Evolutionary conservation across 1,284 basidiomycete genomes (phyloP).

Genomic region (Bjerkandera adusta): DNA sequence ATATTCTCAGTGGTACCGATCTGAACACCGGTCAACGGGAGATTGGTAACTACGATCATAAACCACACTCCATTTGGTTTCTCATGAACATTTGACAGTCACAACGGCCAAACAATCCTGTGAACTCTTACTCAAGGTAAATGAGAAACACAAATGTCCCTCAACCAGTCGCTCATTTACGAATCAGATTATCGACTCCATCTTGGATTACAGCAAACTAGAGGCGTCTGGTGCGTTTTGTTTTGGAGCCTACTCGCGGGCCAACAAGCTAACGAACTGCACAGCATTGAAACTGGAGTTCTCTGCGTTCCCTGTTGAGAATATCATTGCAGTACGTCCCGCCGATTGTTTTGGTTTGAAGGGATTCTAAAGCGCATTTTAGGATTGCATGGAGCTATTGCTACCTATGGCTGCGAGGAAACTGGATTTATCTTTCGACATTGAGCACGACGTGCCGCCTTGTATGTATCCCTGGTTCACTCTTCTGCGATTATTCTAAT

Average conservation of each 20-base stretch:
- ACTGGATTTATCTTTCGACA: slow-evolving; percentile 68
- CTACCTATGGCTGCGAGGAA: slow-evolving; percentile 71
- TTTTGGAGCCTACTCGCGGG: not conserved
- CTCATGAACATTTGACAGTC: slow-evolving; percentile 37
- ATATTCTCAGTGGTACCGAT: slow-evolving; percentile 65
- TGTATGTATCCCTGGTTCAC: slow-evolving; percentile 37
- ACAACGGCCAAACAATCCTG: slow-evolving; percentile 75
- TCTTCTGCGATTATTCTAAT: not conserved
- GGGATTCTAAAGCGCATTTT: not conserved
- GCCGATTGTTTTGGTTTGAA: too few species aligned
- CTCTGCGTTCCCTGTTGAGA: slow-evolving; percentile 65
- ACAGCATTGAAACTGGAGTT: slow-evolving; percentile 66
- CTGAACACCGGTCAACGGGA: slow-evolving; percentile 64
- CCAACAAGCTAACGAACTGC: not conserved
- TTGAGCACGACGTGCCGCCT: slow-evolving; percentile 58
- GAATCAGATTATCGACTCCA: slow-evolving; percentile 67
- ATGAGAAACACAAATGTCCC: not conserved
- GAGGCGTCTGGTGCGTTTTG: slow-evolving; percentile 57
- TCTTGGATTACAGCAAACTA: slow-evolving; percentile 71
- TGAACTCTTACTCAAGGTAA: slow-evolving; percentile 63
- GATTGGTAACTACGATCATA: slow-evolving; percentile 46
- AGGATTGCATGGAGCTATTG: slow-evolving; percentile 74
- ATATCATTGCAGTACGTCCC: slow-evolving; percentile 60
- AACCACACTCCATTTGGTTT: not conserved
- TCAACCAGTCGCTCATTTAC: not conserved